Percentiles rank a stretch among this genome's conserved stretches.
Conservation (phyloP, 176 grass and related monocot genomes). For the Paspalum vaginatum region DNA sequence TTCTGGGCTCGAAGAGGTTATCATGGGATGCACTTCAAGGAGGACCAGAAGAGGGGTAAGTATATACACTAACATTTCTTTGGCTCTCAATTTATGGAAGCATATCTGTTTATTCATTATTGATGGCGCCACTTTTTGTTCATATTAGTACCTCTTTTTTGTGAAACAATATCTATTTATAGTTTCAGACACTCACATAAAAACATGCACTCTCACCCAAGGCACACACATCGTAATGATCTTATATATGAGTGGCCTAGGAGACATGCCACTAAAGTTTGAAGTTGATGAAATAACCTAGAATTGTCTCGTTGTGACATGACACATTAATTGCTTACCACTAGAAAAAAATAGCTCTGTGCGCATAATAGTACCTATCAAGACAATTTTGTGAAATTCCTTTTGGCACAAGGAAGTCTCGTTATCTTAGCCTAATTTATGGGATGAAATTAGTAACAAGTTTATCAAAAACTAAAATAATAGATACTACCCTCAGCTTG, state of each 20-base stretch:
- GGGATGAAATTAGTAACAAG: neutral
- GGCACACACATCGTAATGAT: no score
- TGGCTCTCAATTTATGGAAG: neutral
- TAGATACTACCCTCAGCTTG: no score
- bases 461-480: neutral
- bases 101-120: constrained; percentile 2
- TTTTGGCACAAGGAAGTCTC: neutral
- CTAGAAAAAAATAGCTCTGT: neutral
- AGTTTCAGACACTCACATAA: no score
- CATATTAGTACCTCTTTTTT: neutral
- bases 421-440: neutral
- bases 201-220: no score
- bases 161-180: no score
- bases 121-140: neutral
- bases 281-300: no score
- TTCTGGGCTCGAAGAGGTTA: constrained; percentile 75
- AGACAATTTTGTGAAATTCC: neutral
- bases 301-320: no score
- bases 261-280: no score
- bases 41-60: constrained; percentile 64
- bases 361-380: neutral
- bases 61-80: neutral
- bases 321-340: no score
- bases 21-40: constrained; percentile 72
- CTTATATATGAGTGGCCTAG: no score